Conservation (phyloP, 2,329 filamentous ascomycete species). For the Dactylella cylindrospora region DNA sequence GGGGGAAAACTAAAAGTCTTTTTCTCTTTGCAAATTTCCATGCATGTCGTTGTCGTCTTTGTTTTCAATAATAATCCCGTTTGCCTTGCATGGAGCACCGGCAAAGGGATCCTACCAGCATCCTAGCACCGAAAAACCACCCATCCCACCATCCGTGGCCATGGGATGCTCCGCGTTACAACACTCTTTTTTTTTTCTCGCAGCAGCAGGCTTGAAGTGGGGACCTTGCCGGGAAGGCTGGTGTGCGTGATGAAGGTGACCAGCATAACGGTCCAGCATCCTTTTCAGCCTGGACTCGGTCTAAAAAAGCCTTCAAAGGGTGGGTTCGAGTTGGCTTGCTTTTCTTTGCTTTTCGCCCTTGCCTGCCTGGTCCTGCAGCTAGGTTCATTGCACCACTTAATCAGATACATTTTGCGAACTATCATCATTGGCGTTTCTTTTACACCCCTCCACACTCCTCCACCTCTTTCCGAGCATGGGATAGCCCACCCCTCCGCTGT, state of each 20-base stretch:
- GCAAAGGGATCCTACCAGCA: slow-evolving; percentile 39
- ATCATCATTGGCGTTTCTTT: slow-evolving; percentile 14
- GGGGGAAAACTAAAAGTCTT: slow-evolving; percentile 11
- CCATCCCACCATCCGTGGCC: slow-evolving; percentile 45
- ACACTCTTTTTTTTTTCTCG: no score
- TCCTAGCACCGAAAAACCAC: slow-evolving; percentile 29
- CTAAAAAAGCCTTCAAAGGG: slow-evolving; percentile 4
- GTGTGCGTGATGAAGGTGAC: slow-evolving; percentile 30
- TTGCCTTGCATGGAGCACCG: slow-evolving; percentile 32
- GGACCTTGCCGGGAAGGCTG: slow-evolving; percentile 31
- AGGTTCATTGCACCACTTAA: slow-evolving; percentile 41
- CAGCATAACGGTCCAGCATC: slow-evolving; percentile 38
- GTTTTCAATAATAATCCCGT: slow-evolving; percentile 49
- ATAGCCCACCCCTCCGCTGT: slow-evolving; percentile 14
- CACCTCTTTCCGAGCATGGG: slow-evolving; percentile 42
- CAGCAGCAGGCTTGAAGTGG: slow-evolving; percentile 24
- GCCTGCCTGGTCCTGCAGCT: slow-evolving; percentile 41
- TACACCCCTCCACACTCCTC: slow-evolving; percentile 18
- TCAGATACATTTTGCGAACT: slow-evolving; percentile 44
- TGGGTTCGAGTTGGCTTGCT: background rate
- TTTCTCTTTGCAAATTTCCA: slow-evolving; percentile 45
- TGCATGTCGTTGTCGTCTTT: slow-evolving; percentile 52
- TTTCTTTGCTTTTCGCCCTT: background rate
- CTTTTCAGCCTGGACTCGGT: slow-evolving; percentile 17
- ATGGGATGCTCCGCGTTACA: slow-evolving; percentile 44